Percentiles rank a stretch among this genome's conserved stretches.
Conservation (phyloP, 2,329 filamentous ascomycete species). For the Colletotrichum melonis region DNA sequence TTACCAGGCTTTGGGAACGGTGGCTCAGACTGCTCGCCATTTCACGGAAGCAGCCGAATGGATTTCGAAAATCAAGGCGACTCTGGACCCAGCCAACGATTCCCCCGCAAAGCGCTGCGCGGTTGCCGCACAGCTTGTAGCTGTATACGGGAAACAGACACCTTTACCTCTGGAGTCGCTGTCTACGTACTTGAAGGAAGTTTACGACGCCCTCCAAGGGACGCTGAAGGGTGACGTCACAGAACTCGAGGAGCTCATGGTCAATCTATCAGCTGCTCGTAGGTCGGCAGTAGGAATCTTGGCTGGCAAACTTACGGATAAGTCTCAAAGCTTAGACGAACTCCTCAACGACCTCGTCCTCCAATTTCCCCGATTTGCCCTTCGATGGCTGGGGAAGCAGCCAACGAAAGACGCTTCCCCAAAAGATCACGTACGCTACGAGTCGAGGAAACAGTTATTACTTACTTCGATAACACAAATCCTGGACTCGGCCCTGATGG, state of each 20-base stretch:
- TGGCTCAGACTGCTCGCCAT: slow-evolving; percentile 58
- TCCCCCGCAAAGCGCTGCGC: slow-evolving; percentile 63
- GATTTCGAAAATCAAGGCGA: slow-evolving; percentile 58
- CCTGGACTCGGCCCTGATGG: slow-evolving; percentile 70
- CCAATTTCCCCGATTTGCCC: slow-evolving; percentile 69
- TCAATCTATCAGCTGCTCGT: slow-evolving; percentile 65
- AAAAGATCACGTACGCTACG: slow-evolving; percentile 70
- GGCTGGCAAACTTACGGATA: background rate
- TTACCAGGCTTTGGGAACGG: slow-evolving; percentile 64
- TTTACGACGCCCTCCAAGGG: slow-evolving; percentile 67
- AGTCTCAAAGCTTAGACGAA: slow-evolving; percentile 38
- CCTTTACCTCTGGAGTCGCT: slow-evolving; percentile 48
- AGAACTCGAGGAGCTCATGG: slow-evolving; percentile 71
- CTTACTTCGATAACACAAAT: slow-evolving; percentile 64
- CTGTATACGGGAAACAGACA: slow-evolving; percentile 62
- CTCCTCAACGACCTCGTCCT: slow-evolving; percentile 68
- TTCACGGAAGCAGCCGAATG: slow-evolving; percentile 66
- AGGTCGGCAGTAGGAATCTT: slow-evolving; percentile 65
- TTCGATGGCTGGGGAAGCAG: slow-evolving; percentile 71
- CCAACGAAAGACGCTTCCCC: slow-evolving; percentile 62
- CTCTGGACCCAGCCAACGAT: slow-evolving; percentile 52
- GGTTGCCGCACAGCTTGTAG: slow-evolving; percentile 65
- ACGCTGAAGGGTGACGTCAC: slow-evolving; percentile 67
- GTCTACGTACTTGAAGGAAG: slow-evolving; percentile 56
- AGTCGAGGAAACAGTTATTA: slow-evolving; percentile 67